Evolutionary conservation across 2,329 filamentous ascomycete genomes (phyloP), one percentile per base, ranked within the genome.

Genomic region (Cladophialophora bantiana): DNA sequence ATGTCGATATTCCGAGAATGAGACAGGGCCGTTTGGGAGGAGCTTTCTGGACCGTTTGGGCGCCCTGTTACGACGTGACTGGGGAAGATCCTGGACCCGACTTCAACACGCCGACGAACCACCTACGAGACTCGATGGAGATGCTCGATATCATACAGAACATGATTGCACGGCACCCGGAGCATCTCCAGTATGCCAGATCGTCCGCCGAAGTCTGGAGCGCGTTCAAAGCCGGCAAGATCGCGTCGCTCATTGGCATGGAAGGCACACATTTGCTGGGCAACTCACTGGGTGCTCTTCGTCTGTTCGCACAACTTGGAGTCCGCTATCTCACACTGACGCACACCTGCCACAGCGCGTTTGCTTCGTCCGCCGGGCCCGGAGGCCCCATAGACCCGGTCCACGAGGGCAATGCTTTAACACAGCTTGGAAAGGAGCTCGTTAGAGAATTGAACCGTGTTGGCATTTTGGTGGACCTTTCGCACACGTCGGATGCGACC

Each of bases 1-100:
- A 97, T 71, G 89, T 95, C 59, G 94, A 97, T 77, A 81, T 96
- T 9, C 88, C 90, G 0, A 87, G 93, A 7, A 83, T 97, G 57
- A 83, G 86, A 40, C 78, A 86, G 55, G 93, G 94, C 1, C 83
- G 85, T 71, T 87, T 90, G 68, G 93, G 93, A 36, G 94, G 93
- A 62, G 89, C 91, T 12, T 98, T 97, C 77, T 97, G 94, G 94
- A 94, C 90, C 75, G 92, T 95, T 10, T 97, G 84, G 73, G 87
- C 90, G 48, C 86, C 87, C 0, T 97, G 94, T 74, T 93, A 93
- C 0, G 77, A 78, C 87, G 94, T 73, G 87, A 86, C 59, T 84
- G 84, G 3, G 13, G 62, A 62, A 54, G 59, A 61, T 18, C 59
- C 59, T 9, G 59, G 59, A 2, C 6, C 32, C 9, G 59, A 61